phyloP scores from a whole-genome alignment of 2,329 filamentous ascomycete genomes.

The Plectosphaerella plurivora region DNA sequence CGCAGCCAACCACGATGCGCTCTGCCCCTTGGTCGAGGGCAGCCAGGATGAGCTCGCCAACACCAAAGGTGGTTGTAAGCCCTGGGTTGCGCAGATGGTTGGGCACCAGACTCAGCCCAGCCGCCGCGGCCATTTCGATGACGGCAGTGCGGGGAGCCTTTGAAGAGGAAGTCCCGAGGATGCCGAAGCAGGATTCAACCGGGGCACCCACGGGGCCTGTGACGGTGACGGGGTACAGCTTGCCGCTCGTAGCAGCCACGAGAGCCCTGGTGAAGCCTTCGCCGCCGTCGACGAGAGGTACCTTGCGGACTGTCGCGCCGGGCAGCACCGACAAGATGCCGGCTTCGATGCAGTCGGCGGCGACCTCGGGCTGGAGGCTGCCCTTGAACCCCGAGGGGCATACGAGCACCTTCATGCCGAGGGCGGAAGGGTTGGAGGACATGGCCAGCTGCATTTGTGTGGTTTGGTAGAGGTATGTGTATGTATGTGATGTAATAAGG shows the following conservation, averaged over 20 bases:
- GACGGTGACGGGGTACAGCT: conserved; percentile 29
- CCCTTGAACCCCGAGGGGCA: conserved; percentile 52
- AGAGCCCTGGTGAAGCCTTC: conserved; percentile 46
- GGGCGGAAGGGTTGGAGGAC: conserved; percentile 7
- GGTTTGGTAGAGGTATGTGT: not conserved
- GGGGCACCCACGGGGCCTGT: conserved; percentile 37
- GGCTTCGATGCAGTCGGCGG: conserved; percentile 44
- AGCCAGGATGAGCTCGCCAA: conserved; percentile 41
- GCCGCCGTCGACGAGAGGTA: conserved; percentile 48
- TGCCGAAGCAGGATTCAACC: conserved; percentile 40
- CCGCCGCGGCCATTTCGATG: conserved; percentile 49
- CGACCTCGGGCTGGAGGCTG: conserved; percentile 41
- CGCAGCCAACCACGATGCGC: conserved; percentile 45
- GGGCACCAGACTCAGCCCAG: conserved; percentile 45
- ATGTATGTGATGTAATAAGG: not conserved
- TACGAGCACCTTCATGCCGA: conserved; percentile 34
- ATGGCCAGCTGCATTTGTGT: conserved; percentile 1
- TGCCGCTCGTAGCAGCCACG: conserved; percentile 35
- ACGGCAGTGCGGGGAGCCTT: conserved; percentile 32
- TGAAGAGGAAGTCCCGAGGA: conserved; percentile 23
- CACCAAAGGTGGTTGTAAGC: conserved; percentile 44
- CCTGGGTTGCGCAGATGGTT: conserved; percentile 37
- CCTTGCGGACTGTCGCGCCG: conserved; percentile 37
- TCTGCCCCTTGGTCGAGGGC: conserved; percentile 40
- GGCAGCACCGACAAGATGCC: conserved; percentile 44